Conservation (phyloP, 495 filamentous ascomycete species). For the Penicillium paradoxum region DNA sequence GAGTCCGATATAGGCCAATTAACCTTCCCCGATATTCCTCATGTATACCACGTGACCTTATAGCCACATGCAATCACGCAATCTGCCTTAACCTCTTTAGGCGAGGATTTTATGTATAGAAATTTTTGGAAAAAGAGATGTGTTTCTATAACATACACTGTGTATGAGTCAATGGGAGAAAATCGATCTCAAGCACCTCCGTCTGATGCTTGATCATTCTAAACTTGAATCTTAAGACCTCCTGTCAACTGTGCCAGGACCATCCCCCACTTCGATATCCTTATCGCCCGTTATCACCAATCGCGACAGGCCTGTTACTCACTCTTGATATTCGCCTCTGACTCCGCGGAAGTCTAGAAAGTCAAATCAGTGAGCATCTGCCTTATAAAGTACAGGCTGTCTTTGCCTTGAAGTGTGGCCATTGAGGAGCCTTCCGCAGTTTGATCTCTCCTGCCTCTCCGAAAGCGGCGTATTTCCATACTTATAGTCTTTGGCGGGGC, state of each 20-base stretch:
- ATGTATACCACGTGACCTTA: background rate
- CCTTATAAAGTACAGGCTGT: background rate
- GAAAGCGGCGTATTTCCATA: background rate
- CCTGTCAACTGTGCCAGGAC: background rate
- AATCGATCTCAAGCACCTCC: too few relatives aligned
- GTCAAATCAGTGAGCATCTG: slow-evolving; percentile 1
- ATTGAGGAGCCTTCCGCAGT: background rate
- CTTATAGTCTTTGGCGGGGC: slow-evolving; percentile 12
- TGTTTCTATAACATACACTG: background rate
- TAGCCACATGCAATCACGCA: slow-evolving; percentile 3
- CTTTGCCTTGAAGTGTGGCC: background rate
- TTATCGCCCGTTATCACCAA: slow-evolving; percentile 28
- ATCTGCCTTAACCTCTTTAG: slow-evolving; percentile 1
- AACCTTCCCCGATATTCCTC: too few relatives aligned
- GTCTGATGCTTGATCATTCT: background rate
- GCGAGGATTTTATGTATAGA: slow-evolving; percentile 15
- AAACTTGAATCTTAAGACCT: background rate
- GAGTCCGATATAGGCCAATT: too few relatives aligned
- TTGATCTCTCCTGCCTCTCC: background rate
- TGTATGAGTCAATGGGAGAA: background rate
- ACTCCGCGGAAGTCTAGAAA: slow-evolving; percentile 30
- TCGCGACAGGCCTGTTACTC: slow-evolving; percentile 22
- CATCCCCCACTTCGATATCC: slow-evolving; percentile 3
- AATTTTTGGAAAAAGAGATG: slow-evolving; percentile 7
- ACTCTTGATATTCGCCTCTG: slow-evolving; percentile 17